Evolutionary conservation across 148 eudicot genomes (phyloP).

Genomic region (Rhododendron simsii): DNA sequence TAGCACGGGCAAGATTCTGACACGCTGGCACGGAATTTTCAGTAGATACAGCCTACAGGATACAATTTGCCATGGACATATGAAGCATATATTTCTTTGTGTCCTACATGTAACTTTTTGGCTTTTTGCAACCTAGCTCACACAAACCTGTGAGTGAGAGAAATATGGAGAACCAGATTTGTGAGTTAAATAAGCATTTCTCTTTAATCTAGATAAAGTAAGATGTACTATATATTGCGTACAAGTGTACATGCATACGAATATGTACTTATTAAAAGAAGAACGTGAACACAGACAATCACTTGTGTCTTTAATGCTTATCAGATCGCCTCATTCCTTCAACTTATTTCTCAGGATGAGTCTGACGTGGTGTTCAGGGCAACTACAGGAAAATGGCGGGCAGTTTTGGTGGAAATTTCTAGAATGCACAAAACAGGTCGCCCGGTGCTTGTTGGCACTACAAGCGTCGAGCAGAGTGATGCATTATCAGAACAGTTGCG

Average conservation of each 20-base stretch:
- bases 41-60: neutral
- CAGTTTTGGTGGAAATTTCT: slow-evolving; percentile 94
- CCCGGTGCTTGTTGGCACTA: slow-evolving; percentile 98
- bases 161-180: neutral
- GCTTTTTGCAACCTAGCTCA: neutral
- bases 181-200: neutral
- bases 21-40: neutral
- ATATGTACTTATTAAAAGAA: neutral
- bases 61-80: neutral
- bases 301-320: neutral
- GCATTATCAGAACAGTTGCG: slow-evolving; percentile 73
- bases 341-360: slow-evolving; percentile 63
- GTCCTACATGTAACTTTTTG: neutral
- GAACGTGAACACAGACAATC: neutral
- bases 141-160: neutral
- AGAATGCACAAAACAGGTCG: slow-evolving; percentile 95
- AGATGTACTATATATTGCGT: neutral
- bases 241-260: neutral
- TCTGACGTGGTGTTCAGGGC: slow-evolving; percentile 97
- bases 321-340: slow-evolving; percentile 1
- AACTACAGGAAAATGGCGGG: slow-evolving; percentile 87
- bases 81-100: neutral
- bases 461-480: slow-evolving; percentile 97
- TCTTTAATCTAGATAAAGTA: neutral
- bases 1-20: neutral